Base-by-base conservation (phyloP, 2,329 filamentous ascomycete species). In the Leptographium radiaticola region DNA sequence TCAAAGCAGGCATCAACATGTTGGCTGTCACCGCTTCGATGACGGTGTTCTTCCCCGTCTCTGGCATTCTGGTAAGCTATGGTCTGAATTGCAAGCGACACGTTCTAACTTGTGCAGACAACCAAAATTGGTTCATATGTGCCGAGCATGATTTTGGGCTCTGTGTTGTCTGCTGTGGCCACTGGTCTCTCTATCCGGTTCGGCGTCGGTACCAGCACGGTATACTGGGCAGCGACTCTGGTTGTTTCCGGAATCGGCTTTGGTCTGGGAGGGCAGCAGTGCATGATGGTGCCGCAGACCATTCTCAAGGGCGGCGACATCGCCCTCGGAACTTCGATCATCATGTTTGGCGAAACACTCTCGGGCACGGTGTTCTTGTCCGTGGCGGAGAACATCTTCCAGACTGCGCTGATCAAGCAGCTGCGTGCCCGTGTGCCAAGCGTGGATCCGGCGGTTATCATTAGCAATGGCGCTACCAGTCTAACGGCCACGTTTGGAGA, bases 141-240 rank as follows among this genome's bases (percentile, higher is more conserved):
- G 6, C 80, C 75, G 0, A 71, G 72, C 20, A 80, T 81, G 75
- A 67, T 81, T 15, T 43, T 71, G 16, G 72, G 72, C 11, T 71
- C 77, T 4, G 68, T 69, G 56, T 64, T 77, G 58, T 72, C 73
- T 68, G 67, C 75, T 7, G 58, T 77, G 12, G 79, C 77, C 25
- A 68, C 75, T 51, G 81, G 80, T 2, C 70, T 84, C 13, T 67
- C 84, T 59, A 80, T 72, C 53, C 83, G 78, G 0, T 73, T 83
- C 33, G 66, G 63, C n/a, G 71, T 73, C 2, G 58, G 64, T 50
- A 75, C 75, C 15, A 65, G 67, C 4, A 70, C 72, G 1, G 64
- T 68, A 2, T 70, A 76, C 56, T 84, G 80, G 80, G 79, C 82
- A 53, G 76, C 70, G 12, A 83, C 71, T 60, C 79, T 83, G 60